These are phyloP conservation scores for Leccinum huronense DNA, from an alignment of 1,284 basidiomycete species.

Conservation along the genomic window DNA sequence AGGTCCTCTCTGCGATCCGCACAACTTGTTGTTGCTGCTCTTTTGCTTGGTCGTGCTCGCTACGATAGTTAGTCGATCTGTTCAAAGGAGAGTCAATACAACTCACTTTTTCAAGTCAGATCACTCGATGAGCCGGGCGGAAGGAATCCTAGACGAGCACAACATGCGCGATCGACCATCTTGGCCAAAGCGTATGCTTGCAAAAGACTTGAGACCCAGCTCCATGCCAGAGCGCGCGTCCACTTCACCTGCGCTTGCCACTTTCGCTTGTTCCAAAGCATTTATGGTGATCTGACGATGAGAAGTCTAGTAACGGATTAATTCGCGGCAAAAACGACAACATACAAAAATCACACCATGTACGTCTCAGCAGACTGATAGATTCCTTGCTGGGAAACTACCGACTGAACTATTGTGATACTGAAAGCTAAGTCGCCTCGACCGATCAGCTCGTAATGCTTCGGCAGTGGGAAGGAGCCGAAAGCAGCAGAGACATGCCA, in stretches of 20 bases:
- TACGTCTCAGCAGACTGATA: constrained; percentile 36
- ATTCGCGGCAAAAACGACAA: constrained; percentile 7
- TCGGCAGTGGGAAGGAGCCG: constrained; percentile 66
- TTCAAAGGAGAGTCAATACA: not conserved
- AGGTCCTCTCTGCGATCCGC: constrained; percentile 79
- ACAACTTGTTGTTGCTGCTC: constrained; percentile 80
- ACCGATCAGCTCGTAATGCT: constrained; percentile 74
- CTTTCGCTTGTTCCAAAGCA: constrained; percentile 49
- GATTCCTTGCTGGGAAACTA: constrained; percentile 29
- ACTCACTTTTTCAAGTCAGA: constrained; percentile 62
- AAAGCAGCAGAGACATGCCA: constrained; percentile 32
- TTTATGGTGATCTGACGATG: constrained; percentile 50
- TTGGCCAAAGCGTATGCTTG: constrained; percentile 81
- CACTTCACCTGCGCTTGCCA: constrained; percentile 51
- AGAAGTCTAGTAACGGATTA: constrained; percentile 35
- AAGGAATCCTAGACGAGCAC: constrained; percentile 70
- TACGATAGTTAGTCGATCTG: constrained; percentile 30
- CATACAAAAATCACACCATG: constrained; percentile 44
- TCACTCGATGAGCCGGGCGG: constrained; percentile 65
- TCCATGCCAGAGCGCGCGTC: constrained; percentile 66
- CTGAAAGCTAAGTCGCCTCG: constrained; percentile 71
- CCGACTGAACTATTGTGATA: constrained; percentile 33
- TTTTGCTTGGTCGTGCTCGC: constrained; percentile 76
- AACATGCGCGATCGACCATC: constrained; percentile 82
- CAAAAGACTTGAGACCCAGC: constrained; percentile 68